Evolutionary conservation across 306 rosid species (phyloP), one percentile per base, ranked within the genome.

Genomic region (Glycine tomentella): DNA sequence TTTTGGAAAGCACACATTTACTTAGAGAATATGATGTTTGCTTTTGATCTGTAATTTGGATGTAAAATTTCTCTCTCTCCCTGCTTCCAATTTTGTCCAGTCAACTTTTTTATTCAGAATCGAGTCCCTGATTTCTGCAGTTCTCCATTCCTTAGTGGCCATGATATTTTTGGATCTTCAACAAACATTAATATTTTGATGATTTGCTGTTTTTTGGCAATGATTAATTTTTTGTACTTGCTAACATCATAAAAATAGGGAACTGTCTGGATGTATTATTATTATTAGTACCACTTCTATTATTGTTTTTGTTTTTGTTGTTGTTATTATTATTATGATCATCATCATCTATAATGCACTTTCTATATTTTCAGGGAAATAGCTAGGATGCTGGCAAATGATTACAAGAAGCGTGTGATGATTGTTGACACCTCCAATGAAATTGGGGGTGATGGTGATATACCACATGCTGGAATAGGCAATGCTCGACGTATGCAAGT

Each of bases 361-460:
- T 53, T 78, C 61, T 51, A 81, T 45, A 58, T 65, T 55, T 86
- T 84, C 80, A 93, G 99, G 91, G 98, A 91, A 82, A 86, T 95
- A 82, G 98, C 97, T 68, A 89, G 97, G 79, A 93, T 95, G 90
- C 91, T 95, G 63, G 97, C 99, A 69, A 93, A 93, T 90, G 99
- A 93, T 88, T 92, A 77, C 85, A 84, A 89, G 74, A 93, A 93
- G 87, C 97, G 98, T 75, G 99, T 95, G 50, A 95, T 95, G 99
- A 95, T 95, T 86, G 98, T 95, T 58, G 98, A 95, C 90, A 95
- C 99, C 69, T 95, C 98, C 61, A 95, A 95, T 87, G 99, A 95
- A 88, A 95, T 95, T 79, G 99, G 97, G 69, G 99, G 99, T 46
- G 99, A 93, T 87, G 99, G 99, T 31, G 99, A 95, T 81, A 95